Conservation (phyloP, 1,284 basidiomycete species). For the Microbotryum violaceum region DNA sequence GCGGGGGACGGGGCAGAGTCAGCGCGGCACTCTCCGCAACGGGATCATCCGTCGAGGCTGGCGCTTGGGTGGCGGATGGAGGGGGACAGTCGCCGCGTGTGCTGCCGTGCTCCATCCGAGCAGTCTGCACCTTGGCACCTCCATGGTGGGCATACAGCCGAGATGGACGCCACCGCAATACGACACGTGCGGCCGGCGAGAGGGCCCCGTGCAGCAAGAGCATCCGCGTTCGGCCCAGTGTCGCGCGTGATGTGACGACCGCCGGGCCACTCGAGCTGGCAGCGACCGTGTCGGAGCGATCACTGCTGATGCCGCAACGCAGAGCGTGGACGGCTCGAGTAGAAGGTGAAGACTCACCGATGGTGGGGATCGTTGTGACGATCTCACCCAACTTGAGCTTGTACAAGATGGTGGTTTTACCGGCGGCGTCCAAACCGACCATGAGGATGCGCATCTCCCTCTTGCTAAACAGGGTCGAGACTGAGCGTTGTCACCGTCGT, state of each 20-base stretch:
- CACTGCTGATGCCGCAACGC: background rate
- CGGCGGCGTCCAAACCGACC: conserved; percentile 78
- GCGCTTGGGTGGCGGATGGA: background rate
- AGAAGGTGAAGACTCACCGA: conserved; percentile 55
- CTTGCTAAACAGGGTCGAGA: conserved; percentile 73
- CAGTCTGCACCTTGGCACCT: too few species aligned
- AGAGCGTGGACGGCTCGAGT: background rate
- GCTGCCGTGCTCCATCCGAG: too few species aligned
- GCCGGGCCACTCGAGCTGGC: background rate
- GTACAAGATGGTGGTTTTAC: conserved; percentile 76
- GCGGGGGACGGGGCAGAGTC: background rate
- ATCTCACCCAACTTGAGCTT: conserved; percentile 99
- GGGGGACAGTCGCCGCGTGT: background rate
- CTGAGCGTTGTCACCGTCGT: conserved; percentile 9
- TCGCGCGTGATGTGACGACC: too few species aligned
- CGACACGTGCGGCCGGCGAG: too few species aligned
- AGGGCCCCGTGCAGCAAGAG: too few species aligned
- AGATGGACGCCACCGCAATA: too few species aligned
- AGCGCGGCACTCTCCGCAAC: background rate
- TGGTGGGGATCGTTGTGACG: conserved; percentile 98
- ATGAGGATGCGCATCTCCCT: conserved; percentile 90
- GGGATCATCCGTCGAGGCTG: background rate
- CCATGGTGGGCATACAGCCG: too few species aligned
- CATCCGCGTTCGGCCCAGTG: too few species aligned
- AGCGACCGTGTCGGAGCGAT: background rate